Evolutionary conservation across 768 basidiomycete genomes (phyloP).

Genomic region (Serendipita vermifera): DNA sequence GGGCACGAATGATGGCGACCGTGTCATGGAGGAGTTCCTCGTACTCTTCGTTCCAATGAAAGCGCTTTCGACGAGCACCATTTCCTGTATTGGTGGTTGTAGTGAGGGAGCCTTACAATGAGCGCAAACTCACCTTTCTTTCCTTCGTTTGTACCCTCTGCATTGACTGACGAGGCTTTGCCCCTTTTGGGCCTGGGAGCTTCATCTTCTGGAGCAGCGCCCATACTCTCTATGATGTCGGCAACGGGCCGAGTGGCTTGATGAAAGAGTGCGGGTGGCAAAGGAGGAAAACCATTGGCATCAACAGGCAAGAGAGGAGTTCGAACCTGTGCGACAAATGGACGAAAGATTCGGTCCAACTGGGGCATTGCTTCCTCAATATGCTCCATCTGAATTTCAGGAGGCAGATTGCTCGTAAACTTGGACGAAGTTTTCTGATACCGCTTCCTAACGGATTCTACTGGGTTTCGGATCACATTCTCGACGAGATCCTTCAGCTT

Average conservation of each 20-base stretch:
- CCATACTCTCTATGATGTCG: neutral
- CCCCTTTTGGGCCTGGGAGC: too few relatives aligned
- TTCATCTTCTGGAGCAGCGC: neutral
- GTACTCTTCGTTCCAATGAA: constrained; percentile 75
- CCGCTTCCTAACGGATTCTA: neutral
- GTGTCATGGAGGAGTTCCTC: constrained; percentile 84
- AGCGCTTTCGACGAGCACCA: constrained; percentile 41
- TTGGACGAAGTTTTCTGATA: neutral
- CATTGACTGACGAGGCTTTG: constrained; percentile 22
- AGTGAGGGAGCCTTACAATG: too few relatives aligned
- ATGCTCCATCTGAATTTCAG: neutral
- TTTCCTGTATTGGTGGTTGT: constrained; percentile 1
- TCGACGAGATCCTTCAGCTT: neutral
- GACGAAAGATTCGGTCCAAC: too few relatives aligned
- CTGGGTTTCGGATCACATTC: neutral
- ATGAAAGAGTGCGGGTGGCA: neutral
- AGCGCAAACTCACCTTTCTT: constrained; percentile 26
- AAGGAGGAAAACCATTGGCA: neutral
- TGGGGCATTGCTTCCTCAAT: neutral
- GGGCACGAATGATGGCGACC: constrained; percentile 65
- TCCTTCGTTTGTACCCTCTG: constrained; percentile 19
- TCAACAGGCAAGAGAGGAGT: too few relatives aligned
- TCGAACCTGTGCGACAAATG: too few relatives aligned
- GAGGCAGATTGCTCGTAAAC: neutral
- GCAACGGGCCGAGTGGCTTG: neutral